Base-by-base conservation (phyloP, 1,139 yeast genomes). In the Arxiozyma slooffiae region DNA sequence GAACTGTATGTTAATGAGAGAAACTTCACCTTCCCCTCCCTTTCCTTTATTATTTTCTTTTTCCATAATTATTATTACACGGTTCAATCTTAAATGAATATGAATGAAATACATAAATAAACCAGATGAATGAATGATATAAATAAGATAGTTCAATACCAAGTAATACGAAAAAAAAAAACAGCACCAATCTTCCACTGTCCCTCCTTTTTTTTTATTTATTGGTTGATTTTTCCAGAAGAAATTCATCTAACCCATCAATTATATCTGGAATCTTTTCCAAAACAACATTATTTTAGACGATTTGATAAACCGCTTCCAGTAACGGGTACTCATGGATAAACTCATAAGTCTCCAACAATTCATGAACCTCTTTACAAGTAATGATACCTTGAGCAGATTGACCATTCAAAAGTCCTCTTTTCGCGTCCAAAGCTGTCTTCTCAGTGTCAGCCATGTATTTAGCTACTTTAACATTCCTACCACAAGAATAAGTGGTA, bases 401-500 rank as follows among this genome's bases (percentile, higher is more conserved):
- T 74, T 89, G 96, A 49, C 97, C 97, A 66, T 89, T 87, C 62
- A 90, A 76, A 60, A 89, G 74, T 59, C 75, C 85, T 71, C 78
- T 79, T 73, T 90, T 97, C 54, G 94, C 85, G 61, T 81, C 88
- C 68, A 77, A 75, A 44, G 95, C 90, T 58, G 77, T 71, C 59
- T 80, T 84, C 51, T 81, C 80, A 56, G 85, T 73, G 67, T 79
- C 77, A 53, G 86, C 82, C 86, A 81, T 85, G 66, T 75, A 82
- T 60, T 77, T 80, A 53, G 94, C 97, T 55, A 90, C 94, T 68
- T 83, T 81, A 63, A 85, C 94, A 72, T 90, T 90, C 73, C 97
- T 80, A 63, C 97, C 97, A 61, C 96, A 96, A 20, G 95, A 81
- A 71, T 97, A 90, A 36, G 97, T 88, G 51, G 97, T 90, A 71